Evolutionary conservation across 2,329 filamentous ascomycete species (phyloP).

Genomic region (Fusarium foetens): DNA sequence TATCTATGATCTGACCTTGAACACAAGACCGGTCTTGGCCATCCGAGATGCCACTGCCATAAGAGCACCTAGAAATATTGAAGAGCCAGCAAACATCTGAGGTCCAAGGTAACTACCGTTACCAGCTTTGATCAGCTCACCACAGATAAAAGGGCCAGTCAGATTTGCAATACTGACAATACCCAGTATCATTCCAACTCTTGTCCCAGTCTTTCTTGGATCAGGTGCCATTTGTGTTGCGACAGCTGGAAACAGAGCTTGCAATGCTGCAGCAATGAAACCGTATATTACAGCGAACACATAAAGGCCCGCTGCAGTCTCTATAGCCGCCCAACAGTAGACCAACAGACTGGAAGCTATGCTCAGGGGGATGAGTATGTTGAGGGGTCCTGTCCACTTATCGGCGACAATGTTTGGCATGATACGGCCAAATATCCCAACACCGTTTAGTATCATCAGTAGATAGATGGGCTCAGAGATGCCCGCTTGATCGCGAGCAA

Average conservation of each 20-base stretch:
- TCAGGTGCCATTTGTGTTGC: constrained; percentile 54
- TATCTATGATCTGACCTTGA: constrained; percentile 21
- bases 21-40: constrained; percentile 24
- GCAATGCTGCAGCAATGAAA: constrained; percentile 59
- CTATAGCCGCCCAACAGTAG: constrained; percentile 47
- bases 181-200: constrained; percentile 51
- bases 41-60: constrained; percentile 35
- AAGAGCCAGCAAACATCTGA: constrained; percentile 41
- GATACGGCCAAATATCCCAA: constrained; percentile 61
- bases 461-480: constrained; percentile 39
- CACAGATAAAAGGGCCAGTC: constrained; percentile 45
- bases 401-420: constrained; percentile 61
- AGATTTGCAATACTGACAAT: constrained; percentile 47
- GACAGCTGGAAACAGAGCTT: constrained; percentile 62
- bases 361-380: constrained; percentile 57
- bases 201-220: constrained; percentile 46
- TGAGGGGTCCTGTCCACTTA: constrained; percentile 60
- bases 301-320: constrained; percentile 39
- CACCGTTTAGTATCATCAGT: constrained; percentile 61
- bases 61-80: constrained; percentile 34
- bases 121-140: constrained; percentile 32
- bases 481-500: constrained; percentile 51
- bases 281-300: constrained; percentile 57
- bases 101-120: constrained; percentile 36
- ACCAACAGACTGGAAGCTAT: constrained; percentile 39